Conservation (phyloP, 163 green algal genomes). For the Chlorella variabilis region DNA sequence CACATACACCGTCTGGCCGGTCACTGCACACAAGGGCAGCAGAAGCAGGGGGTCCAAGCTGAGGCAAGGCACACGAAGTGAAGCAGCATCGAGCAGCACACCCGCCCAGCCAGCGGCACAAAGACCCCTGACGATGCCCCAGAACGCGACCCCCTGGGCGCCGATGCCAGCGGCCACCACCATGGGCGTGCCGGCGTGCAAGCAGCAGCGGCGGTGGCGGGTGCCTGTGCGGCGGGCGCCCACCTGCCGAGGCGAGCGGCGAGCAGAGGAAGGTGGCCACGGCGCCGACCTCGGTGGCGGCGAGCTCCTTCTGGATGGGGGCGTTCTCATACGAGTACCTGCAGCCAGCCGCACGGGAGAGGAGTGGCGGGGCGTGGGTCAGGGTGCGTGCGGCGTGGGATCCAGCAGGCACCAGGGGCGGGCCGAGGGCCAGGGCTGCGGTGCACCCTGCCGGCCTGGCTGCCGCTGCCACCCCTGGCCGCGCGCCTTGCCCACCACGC, state of each 20-base stretch:
- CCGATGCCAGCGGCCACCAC: not conserved
- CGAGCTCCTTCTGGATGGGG: conserved; percentile 94
- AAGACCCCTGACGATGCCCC: no score
- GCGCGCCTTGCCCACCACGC: no score
- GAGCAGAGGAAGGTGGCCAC: conserved; percentile 94
- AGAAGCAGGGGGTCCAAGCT: not conserved
- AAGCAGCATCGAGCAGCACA: not conserved
- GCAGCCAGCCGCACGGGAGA: no score
- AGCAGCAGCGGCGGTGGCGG: not conserved
- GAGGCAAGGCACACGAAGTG: not conserved
- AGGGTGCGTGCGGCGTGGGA: no score
- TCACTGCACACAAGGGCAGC: conserved; percentile 62
- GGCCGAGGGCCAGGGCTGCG: no score
- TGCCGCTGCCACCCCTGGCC: no score
- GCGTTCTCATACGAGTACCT: conserved; percentile 97
- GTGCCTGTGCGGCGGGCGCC: not conserved
- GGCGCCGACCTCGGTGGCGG: conserved; percentile 88
- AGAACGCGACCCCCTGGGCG: no score
- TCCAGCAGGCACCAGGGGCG: no score
- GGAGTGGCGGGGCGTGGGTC: no score
- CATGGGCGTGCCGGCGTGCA: not conserved
- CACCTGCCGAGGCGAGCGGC: conserved; percentile 85
- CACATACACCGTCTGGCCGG: conserved; percentile 89
- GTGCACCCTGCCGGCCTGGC: no score
- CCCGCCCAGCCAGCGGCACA: no score